phyloP scores from a whole-genome alignment of 352 stramenopile species.

The Pythium aristosporum region DNA sequence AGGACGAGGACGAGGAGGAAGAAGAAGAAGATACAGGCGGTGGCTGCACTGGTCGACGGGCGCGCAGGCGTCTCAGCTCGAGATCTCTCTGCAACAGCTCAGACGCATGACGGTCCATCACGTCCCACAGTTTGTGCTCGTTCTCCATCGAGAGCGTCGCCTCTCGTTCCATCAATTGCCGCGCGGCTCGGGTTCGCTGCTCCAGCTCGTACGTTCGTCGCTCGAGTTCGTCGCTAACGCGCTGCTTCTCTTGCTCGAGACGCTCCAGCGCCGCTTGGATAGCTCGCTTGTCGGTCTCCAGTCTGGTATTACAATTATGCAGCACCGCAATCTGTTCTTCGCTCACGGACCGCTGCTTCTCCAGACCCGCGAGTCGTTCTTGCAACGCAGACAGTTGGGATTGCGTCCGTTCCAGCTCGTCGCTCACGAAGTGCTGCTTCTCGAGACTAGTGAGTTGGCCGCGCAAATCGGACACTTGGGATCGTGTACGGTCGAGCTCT shows the following conservation, averaged over 20 bases:
- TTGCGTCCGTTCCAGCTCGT: not conserved
- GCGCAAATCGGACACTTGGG: not conserved
- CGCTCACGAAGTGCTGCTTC: not conserved
- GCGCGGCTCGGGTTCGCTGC: conserved; percentile 23
- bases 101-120: conserved; percentile 42
- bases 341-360: too few species aligned
- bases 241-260: conserved; percentile 15
- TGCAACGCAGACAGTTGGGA: too few species aligned
- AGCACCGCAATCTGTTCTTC: conserved; percentile 11
- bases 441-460: not conserved
- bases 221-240: conserved; percentile 13
- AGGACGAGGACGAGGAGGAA: conserved; percentile 29
- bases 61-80: conserved; percentile 17
- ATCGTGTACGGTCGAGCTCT: conserved; percentile 1
- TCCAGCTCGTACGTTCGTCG: conserved; percentile 34
- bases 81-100: conserved; percentile 36
- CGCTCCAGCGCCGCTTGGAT: conserved; percentile 12
- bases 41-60: not conserved
- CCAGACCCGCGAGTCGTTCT: too few species aligned
- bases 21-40: conserved; percentile 8
- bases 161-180: conserved; percentile 36
- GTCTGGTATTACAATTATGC: conserved; percentile 17
- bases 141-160: conserved; percentile 37
- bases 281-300: conserved; percentile 17
- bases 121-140: conserved; percentile 32